Evolutionary conservation across 1,139 yeast species (phyloP).

Genomic region (Nakaseomyces nivariensis): DNA sequence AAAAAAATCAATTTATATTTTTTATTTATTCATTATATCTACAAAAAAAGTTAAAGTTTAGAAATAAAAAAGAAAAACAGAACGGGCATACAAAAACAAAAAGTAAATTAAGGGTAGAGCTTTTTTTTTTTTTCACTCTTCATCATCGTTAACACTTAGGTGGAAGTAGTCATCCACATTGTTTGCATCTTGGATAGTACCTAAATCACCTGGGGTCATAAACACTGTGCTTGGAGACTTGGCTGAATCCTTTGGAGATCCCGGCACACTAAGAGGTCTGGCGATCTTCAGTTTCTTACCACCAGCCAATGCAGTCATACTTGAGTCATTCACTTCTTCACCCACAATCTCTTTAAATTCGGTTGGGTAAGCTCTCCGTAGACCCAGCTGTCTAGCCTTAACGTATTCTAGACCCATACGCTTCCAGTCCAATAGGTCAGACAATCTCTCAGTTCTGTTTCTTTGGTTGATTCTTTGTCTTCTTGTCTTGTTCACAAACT

Average conservation of each 20-base stretch:
- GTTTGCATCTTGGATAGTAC: constrained; percentile 80
- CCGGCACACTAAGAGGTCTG: constrained; percentile 88
- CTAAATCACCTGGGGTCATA: constrained; percentile 96
- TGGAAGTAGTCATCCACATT: constrained; percentile 78
- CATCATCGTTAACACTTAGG: constrained; percentile 46
- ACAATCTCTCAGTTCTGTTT: constrained; percentile 85
- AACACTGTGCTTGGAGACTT: constrained; percentile 36
- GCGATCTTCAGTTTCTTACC: constrained; percentile 54
- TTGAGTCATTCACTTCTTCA: constrained; percentile 19
- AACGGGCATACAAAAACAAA: background rate
- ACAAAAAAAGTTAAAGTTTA: too few species aligned
- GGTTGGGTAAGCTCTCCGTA: constrained; percentile 88
- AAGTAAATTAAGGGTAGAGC: too few species aligned
- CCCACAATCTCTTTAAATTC: constrained; percentile 48
- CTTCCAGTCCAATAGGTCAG: constrained; percentile 91
- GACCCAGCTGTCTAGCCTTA: constrained; percentile 83
- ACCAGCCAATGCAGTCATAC: constrained; percentile 23
- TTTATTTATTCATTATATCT: too few species aligned
- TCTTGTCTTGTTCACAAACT: constrained; percentile 76
- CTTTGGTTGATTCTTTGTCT: constrained; percentile 96
- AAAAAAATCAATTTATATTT: too few species aligned
- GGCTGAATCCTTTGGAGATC: constrained; percentile 65
- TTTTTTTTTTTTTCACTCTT: constrained; percentile 20
- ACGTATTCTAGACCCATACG: constrained; percentile 94
- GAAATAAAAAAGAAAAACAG: too few species aligned